These are phyloP conservation scores for Pigoraptor vietnamica DNA, from an alignment of 78 protist species.

Conservation along the genomic window DNA sequence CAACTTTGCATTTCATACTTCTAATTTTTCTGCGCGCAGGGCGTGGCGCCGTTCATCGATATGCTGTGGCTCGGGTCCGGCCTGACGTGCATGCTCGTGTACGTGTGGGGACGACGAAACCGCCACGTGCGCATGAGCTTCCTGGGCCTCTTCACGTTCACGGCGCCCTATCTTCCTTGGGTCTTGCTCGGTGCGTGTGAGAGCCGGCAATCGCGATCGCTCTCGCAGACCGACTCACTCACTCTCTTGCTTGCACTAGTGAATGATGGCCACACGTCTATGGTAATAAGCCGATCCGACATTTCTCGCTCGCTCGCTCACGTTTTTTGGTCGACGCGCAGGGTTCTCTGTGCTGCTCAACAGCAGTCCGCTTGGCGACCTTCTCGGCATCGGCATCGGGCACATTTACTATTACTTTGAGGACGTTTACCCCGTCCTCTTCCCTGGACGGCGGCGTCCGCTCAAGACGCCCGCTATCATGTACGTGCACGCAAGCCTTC, in stretches of 20 bases:
- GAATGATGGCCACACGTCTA: too few relatives aligned
- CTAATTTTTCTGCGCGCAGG: too few relatives aligned
- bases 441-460: neutral
- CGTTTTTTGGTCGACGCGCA: neutral
- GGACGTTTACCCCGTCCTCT: neutral
- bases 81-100: conserved; percentile 57
- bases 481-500: neutral
- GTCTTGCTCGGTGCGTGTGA: conserved; percentile 10
- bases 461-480: neutral
- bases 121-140: conserved; percentile 30
- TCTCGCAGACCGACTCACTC: too few relatives aligned
- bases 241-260: too few relatives aligned
- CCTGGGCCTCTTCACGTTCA: conserved; percentile 48
- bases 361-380: neutral
- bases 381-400: conserved; percentile 4
- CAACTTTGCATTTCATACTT: too few relatives aligned
- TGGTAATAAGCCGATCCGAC: too few relatives aligned
- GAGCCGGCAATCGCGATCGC: neutral
- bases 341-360: neutral
- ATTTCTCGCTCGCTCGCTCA: too few relatives aligned
- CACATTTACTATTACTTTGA: conserved; percentile 13
- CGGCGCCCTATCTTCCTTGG: conserved; percentile 62
- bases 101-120: conserved; percentile 53
- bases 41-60: conserved; percentile 17
- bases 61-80: conserved; percentile 49